Evolutionary conservation across 1,284 basidiomycete species (phyloP).

Genomic region (Heterobasidion parviporum): DNA sequence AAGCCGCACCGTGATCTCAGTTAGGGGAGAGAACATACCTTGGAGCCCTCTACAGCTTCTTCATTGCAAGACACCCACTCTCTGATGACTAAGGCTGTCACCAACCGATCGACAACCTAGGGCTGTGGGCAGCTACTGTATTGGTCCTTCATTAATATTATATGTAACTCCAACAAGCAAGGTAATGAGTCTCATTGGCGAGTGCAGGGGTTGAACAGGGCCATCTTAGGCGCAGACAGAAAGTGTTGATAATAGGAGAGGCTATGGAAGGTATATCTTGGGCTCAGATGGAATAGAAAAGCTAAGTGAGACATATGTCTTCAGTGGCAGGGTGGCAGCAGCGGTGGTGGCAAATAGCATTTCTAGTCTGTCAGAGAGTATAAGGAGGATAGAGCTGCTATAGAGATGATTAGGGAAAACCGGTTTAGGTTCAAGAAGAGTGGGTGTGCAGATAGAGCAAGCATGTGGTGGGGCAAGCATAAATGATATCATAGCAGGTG

Average conservation of each 20-base stretch:
- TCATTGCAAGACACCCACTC: background rate
- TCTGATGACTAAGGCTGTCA: background rate
- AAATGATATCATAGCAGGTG: too few relatives aligned
- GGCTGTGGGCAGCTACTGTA: background rate
- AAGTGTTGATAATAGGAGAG: background rate
- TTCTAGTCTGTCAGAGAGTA: too few relatives aligned
- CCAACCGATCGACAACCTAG: slow-evolving; percentile 4
- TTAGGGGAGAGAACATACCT: background rate
- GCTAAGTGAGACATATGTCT: too few relatives aligned
- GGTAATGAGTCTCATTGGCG: slow-evolving; percentile 9
- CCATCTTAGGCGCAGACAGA: background rate
- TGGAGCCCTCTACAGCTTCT: slow-evolving; percentile 5
- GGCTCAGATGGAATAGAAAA: too few relatives aligned
- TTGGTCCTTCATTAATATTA: background rate
- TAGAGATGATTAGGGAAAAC: too few relatives aligned
- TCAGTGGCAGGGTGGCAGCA: too few relatives aligned
- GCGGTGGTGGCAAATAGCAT: too few relatives aligned
- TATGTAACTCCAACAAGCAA: background rate
- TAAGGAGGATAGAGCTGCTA: too few relatives aligned
- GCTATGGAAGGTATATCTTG: background rate
- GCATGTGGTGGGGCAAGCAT: too few relatives aligned
- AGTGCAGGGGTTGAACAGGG: slow-evolving; percentile 12
- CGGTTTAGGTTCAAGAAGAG: too few relatives aligned
- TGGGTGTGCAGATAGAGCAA: too few relatives aligned
- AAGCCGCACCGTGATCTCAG: background rate